phyloP scores from a whole-genome alignment of 140 eudicot genomes.

The Flaveria floridana region DNA sequence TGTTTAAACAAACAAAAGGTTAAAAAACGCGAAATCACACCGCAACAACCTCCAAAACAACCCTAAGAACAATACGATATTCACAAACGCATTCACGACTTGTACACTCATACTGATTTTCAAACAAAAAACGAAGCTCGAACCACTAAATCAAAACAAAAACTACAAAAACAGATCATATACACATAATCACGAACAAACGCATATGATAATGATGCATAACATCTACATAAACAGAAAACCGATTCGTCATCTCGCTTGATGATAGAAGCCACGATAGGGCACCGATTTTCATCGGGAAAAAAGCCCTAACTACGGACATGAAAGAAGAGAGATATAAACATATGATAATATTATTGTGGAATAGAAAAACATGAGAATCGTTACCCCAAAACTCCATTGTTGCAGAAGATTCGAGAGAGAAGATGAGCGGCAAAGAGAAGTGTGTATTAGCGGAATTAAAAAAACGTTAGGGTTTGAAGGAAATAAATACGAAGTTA shows the following conservation, averaged over 20 bases:
- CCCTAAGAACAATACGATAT: not conserved
- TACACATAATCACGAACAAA: not conserved
- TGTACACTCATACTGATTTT: not conserved
- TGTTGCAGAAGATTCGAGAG: conserved; percentile 24
- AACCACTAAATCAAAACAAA: not conserved
- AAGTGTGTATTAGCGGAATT: conserved; percentile 9
- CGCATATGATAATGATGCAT: not conserved
- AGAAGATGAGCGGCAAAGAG: conserved; percentile 27
- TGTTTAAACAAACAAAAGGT: not conserved
- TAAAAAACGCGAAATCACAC: not conserved
- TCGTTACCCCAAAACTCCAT: conserved; percentile 87
- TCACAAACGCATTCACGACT: not conserved
- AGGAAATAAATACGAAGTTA: conserved; percentile 23
- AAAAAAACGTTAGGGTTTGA: conserved; percentile 36
- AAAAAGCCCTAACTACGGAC: conserved; percentile 21
- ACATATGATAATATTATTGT: not conserved
- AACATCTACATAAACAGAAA: not conserved
- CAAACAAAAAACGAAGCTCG: conserved; percentile 1
- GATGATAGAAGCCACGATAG: not conserved
- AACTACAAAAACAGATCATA: not conserved
- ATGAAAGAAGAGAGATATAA: not conserved
- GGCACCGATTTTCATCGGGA: not conserved
- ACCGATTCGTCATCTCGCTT: not conserved
- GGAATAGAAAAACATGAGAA: not conserved
- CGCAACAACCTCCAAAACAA: not conserved